phyloP scores from a whole-genome alignment of 768 basidiomycete species.

The Termitomyces heimii region DNA sequence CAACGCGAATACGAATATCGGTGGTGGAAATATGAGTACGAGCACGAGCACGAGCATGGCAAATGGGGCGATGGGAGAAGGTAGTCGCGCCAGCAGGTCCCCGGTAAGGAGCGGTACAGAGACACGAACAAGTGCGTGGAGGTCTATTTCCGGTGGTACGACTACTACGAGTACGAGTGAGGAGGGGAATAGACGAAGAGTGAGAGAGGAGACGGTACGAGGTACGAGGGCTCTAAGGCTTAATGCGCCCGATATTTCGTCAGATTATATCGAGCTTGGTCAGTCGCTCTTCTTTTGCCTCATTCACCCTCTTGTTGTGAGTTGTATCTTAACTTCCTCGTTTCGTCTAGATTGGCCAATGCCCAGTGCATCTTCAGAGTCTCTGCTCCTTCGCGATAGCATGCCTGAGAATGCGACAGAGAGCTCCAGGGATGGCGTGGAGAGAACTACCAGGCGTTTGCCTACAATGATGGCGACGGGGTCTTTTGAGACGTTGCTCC shows the following conservation, averaged over 20 bases:
- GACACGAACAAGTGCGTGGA: constrained; percentile 5
- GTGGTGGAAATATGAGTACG: too few relatives aligned
- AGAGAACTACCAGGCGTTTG: neutral
- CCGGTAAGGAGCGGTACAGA: neutral
- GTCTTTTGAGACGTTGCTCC: neutral
- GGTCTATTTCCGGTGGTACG: neutral
- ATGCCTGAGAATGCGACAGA: neutral
- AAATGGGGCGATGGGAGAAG: neutral
- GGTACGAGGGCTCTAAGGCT: neutral
- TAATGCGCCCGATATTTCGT: neutral
- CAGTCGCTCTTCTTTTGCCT: neutral
- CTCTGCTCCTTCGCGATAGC: neutral
- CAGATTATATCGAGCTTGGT: neutral
- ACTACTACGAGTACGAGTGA: neutral
- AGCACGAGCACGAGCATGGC: neutral
- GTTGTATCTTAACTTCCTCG: neutral
- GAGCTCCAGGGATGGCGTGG: neutral
- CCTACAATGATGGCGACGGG: neutral
- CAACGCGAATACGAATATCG: neutral
- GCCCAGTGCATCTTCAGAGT: neutral
- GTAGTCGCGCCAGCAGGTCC: neutral
- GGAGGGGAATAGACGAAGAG: neutral
- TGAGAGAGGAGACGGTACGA: neutral
- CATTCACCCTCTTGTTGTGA: neutral
- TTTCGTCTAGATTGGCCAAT: neutral